Base-by-base conservation (phyloP, 768 basidiomycete genomes). In the Mycena latifolia region DNA sequence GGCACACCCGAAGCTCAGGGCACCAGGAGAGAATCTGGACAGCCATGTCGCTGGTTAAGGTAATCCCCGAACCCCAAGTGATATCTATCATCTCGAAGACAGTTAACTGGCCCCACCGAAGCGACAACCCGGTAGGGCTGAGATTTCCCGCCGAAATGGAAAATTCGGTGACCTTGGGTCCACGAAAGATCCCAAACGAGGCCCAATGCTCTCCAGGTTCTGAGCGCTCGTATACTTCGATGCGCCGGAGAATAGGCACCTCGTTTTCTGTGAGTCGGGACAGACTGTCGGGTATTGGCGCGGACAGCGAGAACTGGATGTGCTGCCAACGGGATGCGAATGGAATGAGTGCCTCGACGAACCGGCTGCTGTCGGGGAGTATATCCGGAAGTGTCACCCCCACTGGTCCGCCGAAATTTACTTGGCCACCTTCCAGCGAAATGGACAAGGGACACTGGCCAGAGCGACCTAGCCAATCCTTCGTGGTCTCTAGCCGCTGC, bases 401-500 rank as follows among this genome's bases (percentile, higher is more conserved):
- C 33, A 35, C 14, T 14, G 33, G 33, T 35, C 33, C 33, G 33
- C 33, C 33, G 33, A 35, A 35, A 7, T 6, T 6, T 6, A 35
- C 14, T 14, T 14, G 33, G 50, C 22, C 20, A 17, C n/a, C 12
- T 18, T 47, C 20, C 22, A 63, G 28, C 8, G 62, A 56, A 24
- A 63, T 50, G 5, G 62, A 63, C 39, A 63, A 22, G 4, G 47
- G 39, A 18, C 62, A 63, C 1, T 55, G 45, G 4, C 62, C 62
- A 18, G 62, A 55, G 28, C 62, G 62, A 17, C n/a, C 62, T 27
- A 63, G 39, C 62, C 62, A 63, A 18, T 10, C 39, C n/a, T 56
- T 62, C 14, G 53, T 55, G 14, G 31, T 33, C 37, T 63, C 52
- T 11, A 55, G 8, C 15, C 62, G 55, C 24, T 56, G 62, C 5